Percentiles rank a stretch among this genome's conserved stretches.
Evolutionary conservation across 1,284 basidiomycete species (phyloP).

Genomic region (Sporisorium scitamineum): DNA sequence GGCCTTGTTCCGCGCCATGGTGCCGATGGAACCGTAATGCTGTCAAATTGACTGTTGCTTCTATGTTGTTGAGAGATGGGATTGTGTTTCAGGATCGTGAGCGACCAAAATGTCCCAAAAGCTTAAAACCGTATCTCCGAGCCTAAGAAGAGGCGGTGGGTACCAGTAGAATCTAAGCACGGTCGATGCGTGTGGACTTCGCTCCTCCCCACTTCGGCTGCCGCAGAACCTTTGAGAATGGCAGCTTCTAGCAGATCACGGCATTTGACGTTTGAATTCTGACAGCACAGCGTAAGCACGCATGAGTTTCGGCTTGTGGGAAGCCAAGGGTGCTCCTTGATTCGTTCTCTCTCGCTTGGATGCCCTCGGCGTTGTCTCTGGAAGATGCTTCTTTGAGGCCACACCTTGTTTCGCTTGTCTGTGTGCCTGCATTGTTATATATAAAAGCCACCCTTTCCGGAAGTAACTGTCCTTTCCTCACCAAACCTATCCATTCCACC

Average conservation of each 20-base stretch:
- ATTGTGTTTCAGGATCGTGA: neutral
- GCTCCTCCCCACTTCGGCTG: constrained; percentile 4
- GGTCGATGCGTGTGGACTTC: neutral
- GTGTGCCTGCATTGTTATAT: no score
- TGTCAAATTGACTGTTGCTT: no score
- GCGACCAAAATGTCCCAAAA: no score
- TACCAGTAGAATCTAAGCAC: neutral
- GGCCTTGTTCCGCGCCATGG: neutral
- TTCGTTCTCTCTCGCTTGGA: no score
- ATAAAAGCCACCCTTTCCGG: no score
- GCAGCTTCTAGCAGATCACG: constrained; percentile 14
- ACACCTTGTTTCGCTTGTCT: no score
- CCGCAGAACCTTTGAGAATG: neutral
- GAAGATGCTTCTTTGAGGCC: no score
- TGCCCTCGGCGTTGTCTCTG: no score
- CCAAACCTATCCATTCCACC: neutral
- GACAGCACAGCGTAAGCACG: constrained; percentile 1
- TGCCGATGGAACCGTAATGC: no score
- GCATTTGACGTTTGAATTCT: constrained; percentile 11
- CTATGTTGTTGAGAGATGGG: neutral
- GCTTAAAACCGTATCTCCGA: neutral
- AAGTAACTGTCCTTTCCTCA: no score
- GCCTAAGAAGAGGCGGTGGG: neutral
- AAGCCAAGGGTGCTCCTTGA: neutral
- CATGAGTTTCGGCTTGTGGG: neutral